Evolutionary conservation across 371 early-diverging fungal genomes (phyloP), one percentile per base, ranked within the genome.

Genomic region (Cokeromyces recurvatus): DNA sequence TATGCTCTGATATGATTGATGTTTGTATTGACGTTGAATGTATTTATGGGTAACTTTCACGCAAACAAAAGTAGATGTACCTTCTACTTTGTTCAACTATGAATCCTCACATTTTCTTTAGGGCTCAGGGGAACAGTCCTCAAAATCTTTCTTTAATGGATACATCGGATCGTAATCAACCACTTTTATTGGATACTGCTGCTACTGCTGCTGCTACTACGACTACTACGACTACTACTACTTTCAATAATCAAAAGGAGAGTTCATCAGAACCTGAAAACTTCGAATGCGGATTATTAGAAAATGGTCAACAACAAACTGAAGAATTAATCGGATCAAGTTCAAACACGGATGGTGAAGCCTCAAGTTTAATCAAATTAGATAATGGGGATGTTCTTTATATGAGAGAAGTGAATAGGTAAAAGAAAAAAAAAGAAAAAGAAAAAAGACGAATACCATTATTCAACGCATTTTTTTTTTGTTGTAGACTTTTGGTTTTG

Each of bases 1-100:
- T 96, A 35, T 92, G 95, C 55, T 81, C 85, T 38, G 91, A 95
- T 58, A 95, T 93, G 85, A 91, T 96, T 58, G 95, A 92, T 48
- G 91, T 92, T 21, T 82, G 91, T 34, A 78, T 92, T 21, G 94
- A 94, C 55, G 71, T 95, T 24, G 77, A 86, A 9, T 63, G 68
- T 20, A 84, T 94, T 34, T 93, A 91, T 57, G 84, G 84, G 78
- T 81, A 78, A 57, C 51, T 15, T 11, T 1, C 11, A 27, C 10
- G 11, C 1, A 20, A 2, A 39, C 12, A 24, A 9, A 32, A 8
- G n/a, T 15, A 38, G 7, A 20, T 31, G 4, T 35, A 4, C 3
- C 2, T n/a, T 10, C 16, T 1, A 29, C n/a, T n/a, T n/a, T n/a
- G n/a, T n/a, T n/a, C n/a, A n/a, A n/a, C n/a, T n/a, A n/a, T n/a